Base-by-base conservation (phyloP, 1,284 basidiomycete genomes). In the Tylopilus orsonianus region DNA sequence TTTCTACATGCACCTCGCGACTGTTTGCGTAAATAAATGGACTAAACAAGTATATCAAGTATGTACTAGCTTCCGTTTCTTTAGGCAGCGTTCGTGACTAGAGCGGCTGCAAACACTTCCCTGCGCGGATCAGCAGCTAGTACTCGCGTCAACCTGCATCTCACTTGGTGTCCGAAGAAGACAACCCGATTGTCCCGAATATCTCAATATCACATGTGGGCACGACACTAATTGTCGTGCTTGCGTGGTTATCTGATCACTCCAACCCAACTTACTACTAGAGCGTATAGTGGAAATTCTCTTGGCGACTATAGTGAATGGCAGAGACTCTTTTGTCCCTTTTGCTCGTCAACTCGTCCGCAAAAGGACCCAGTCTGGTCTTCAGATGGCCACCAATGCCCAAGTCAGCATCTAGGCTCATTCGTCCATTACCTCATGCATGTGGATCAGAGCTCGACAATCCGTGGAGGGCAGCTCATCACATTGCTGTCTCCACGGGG, bases 331-430 rank as follows among this genome's bases (percentile, higher is more conserved):
- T 90, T n/a, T 66, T 88, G 27, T 81, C 84, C 7, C 75, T 91
- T 52, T 67, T 90, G 2, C 77, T 91, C 18, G 85, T 87, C 22
- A 87, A 86, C 5, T 81, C 82, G 7, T 90, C 88, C 7, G 83
- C 86, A 4, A 86, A 83, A 60, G 87, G 84, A 14, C 80, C 83
- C 8, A 85, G 74, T 56, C 70, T 90, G 1, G 82, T 87, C 34
- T 90, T 80, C 59, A 75, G 82, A 56, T 91, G 87, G 87, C 89
- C 88, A 2, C 81, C 85, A 14, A 71, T 68, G 7, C 86, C 87
- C 14, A 60, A 69, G 12, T 66, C 75, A 9, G 74, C 77, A 10
- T 75, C 79, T 3, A 75, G 88, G 49, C 75, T 90, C 29, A 77
- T 78, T 48, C 80, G 87, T 38, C 77, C 86, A 0, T 72, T 74